Evolutionary conservation across 768 basidiomycete species (phyloP).

Genomic region (Suillus decipiens): DNA sequence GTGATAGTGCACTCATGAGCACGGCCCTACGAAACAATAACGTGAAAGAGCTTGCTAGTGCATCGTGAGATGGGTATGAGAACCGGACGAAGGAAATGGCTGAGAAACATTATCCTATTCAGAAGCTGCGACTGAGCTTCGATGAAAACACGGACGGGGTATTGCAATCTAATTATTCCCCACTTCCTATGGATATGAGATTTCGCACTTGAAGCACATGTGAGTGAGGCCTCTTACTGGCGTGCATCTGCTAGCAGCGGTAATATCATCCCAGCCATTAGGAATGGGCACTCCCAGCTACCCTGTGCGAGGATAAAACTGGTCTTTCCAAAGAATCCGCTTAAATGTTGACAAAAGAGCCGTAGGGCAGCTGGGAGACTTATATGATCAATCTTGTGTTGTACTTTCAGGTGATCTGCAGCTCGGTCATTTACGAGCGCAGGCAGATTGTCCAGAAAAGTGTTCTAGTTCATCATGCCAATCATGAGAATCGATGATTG

Average conservation of each 20-base stretch:
- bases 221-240: slow-evolving; percentile 18
- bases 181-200: slow-evolving; percentile 17
- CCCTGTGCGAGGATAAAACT: slow-evolving; percentile 26
- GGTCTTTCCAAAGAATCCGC: slow-evolving; percentile 19
- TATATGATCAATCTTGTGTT: slow-evolving; percentile 2
- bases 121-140: not conserved
- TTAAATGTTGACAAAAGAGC: slow-evolving; percentile 14
- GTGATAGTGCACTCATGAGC: too few relatives aligned
- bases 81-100: too few relatives aligned
- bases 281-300: slow-evolving; percentile 9
- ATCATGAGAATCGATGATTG: too few relatives aligned
- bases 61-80: too few relatives aligned
- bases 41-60: too few relatives aligned
- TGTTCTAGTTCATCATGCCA: too few relatives aligned
- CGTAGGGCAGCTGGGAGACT: slow-evolving; percentile 13
- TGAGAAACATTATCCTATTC: too few relatives aligned
- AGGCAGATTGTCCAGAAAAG: slow-evolving; percentile 11
- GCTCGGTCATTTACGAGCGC: slow-evolving; percentile 17
- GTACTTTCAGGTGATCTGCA: slow-evolving; percentile 17
- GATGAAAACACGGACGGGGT: slow-evolving; percentile 27
- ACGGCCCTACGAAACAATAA: too few relatives aligned
- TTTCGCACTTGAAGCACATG: not conserved
- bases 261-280: slow-evolving; percentile 26
- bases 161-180: slow-evolving; percentile 18
- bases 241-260: slow-evolving; percentile 25